phyloP scores from a whole-genome alignment of 306 rosid species.

The Boehmeria nivea region DNA sequence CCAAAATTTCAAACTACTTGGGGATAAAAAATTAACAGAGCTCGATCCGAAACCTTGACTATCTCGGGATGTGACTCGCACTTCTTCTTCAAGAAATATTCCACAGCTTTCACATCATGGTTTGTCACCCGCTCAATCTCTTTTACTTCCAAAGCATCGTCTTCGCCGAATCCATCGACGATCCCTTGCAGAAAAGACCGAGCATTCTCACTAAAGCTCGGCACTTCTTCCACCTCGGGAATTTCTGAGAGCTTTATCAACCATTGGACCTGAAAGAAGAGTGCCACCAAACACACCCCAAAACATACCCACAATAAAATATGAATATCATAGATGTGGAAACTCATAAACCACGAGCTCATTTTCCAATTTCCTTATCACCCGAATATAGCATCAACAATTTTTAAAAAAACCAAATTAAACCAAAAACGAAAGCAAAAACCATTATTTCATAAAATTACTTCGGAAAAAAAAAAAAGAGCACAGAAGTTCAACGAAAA shows the following conservation, averaged over 20 bases:
- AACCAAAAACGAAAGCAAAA: not conserved
- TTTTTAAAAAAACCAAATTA: not conserved
- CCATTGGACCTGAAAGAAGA: conserved; percentile 59
- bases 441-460: no score
- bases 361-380: no score
- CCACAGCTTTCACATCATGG: conserved; percentile 91
- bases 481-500: no score
- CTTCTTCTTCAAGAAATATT: conserved; percentile 76
- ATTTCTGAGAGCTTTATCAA: conserved; percentile 62
- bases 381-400: not conserved
- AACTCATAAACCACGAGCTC: not conserved
- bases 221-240: conserved; percentile 63
- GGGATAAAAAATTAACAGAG: not conserved
- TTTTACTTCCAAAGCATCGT: conserved; percentile 68
- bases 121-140: conserved; percentile 69
- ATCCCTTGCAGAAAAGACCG: conserved; percentile 44
- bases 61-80: conserved; percentile 61
- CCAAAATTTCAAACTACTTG: not conserved
- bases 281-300: not conserved
- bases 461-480: no score
- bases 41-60: conserved; percentile 44
- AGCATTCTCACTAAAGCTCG: conserved; percentile 59
- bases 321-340: not conserved
- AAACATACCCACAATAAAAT: no score
- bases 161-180: conserved; percentile 42